These are phyloP conservation scores for Pyronema domesticum DNA, from an alignment of 495 filamentous ascomycete genomes.

Conservation along the genomic window DNA sequence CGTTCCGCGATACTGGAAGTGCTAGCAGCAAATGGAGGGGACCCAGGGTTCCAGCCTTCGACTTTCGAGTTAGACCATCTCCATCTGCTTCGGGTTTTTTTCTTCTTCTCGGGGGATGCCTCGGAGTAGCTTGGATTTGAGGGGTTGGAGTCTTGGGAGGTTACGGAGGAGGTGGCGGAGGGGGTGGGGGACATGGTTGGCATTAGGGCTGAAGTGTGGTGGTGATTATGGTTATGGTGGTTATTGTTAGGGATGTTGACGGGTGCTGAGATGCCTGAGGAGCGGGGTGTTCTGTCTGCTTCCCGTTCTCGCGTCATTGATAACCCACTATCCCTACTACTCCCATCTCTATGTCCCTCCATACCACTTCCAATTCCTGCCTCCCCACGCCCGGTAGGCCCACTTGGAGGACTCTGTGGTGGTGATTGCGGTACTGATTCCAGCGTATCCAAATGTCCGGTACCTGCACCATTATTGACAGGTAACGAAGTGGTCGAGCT, in stretches of 20 bases:
- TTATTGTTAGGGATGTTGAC: constrained; percentile 28
- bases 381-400: no score
- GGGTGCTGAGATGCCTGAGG: background rate
- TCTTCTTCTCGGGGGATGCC: constrained; percentile 37
- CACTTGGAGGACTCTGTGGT: background rate
- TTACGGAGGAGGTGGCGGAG: constrained; percentile 23
- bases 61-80: constrained; percentile 49
- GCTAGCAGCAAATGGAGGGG: constrained; percentile 37
- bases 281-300: no score
- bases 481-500: constrained; percentile 64
- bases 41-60: constrained; percentile 28
- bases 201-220: constrained; percentile 51
- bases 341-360: no score
- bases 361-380: no score
- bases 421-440: constrained; percentile 7
- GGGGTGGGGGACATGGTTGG: constrained; percentile 48
- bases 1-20: constrained; percentile 51
- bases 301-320: no score
- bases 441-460: background rate
- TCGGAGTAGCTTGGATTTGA: constrained; percentile 12
- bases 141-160: constrained; percentile 20
- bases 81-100: constrained; percentile 45
- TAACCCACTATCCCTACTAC: no score
- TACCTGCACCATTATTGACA: background rate
- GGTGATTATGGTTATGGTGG: constrained; percentile 40